These are phyloP conservation scores for Neofusicoccum cordaticola DNA, from an alignment of 2,329 filamentous ascomycete species.

Conservation along the genomic window DNA sequence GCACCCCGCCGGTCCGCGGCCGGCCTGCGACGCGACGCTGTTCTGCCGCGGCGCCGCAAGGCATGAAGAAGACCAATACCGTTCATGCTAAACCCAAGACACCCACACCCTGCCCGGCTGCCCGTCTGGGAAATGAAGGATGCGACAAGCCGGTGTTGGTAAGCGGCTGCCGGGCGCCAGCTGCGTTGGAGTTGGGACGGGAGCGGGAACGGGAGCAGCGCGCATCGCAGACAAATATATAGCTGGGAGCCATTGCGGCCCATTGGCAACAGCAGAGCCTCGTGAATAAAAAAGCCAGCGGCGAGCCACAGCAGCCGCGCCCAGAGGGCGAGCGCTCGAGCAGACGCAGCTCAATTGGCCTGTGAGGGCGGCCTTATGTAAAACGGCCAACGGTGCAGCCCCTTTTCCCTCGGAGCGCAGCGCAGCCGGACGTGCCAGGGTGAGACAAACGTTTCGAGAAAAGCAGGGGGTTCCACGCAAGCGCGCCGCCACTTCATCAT, in stretches of 20 bases:
- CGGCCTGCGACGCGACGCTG: background rate
- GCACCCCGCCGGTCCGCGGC: too few species aligned
- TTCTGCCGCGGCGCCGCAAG: background rate
- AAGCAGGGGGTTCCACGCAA: conserved; percentile 9
- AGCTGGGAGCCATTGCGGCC: background rate
- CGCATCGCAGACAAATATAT: background rate
- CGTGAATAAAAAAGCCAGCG: background rate
- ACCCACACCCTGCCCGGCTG: conserved; percentile 1
- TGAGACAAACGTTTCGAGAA: conserved; percentile 17
- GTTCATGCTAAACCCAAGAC: conserved; percentile 16
- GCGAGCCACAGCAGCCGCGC: background rate
- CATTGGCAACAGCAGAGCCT: background rate
- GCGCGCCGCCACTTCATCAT: conserved; percentile 17
- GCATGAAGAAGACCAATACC: conserved; percentile 7
- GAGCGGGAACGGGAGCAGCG: background rate
- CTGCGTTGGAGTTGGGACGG: background rate
- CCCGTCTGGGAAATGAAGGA: conserved; percentile 13
- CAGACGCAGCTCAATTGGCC: background rate
- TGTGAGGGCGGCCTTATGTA: conserved; percentile 15
- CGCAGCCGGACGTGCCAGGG: background rate
- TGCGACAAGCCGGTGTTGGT: conserved; percentile 2
- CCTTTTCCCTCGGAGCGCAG: conserved; percentile 12
- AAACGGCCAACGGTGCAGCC: conserved; percentile 14
- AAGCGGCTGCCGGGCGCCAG: background rate
- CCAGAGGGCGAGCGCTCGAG: background rate